Base-by-base conservation (phyloP, 352 stramenopile species). In the Plasmopara viticola region DNA sequence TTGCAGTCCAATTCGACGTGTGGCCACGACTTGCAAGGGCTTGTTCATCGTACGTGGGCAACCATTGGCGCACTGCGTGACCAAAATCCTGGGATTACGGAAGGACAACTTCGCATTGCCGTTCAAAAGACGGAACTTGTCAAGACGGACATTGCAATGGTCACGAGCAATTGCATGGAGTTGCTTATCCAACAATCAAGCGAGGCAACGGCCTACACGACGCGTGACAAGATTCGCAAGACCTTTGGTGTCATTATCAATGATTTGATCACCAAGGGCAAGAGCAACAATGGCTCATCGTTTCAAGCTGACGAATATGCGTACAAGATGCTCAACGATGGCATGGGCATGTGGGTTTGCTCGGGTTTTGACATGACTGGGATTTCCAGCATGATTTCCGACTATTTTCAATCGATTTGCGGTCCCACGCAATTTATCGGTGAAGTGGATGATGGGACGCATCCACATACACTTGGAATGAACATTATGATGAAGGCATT, bases 401-500 rank as follows among this genome's bases (percentile, higher is more conserved):
- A 65, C n/a, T 69, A 65, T 40, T 60, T 65, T 25, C 48, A 62
- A 44, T 47, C 48, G 6, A 64, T 74, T n/a, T 77, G 67, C 13
- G 65, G 68, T 2, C 68, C 65, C 1, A 72, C 68, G 6, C 37
- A 41, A 41, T 41, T 41, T 41, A 56, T 77, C 20, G 68, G 68
- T 12, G 64, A 77, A 28, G 45, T 77, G 1, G 70, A 77, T 30
- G 68, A 83, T 41, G 74, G 74, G 4, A 60, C 63, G 0, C 39
- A 69, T 4, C 58, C 74, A 0, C 18, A 72, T 15, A 68, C 70
- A 6, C 64, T 86, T 1, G 75, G 61, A 6, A 49, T 86, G 4
- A 64, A 48, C 13, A 70, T 62, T 0, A 55, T 75, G 0, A 43
- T 69, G 42, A 71, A 72, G 14, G 72, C 70, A 0, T 84, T 86